Evolutionary conservation across 192 early-diverging fungal genomes (phyloP).

Genomic region (Funneliformis mosseae): DNA sequence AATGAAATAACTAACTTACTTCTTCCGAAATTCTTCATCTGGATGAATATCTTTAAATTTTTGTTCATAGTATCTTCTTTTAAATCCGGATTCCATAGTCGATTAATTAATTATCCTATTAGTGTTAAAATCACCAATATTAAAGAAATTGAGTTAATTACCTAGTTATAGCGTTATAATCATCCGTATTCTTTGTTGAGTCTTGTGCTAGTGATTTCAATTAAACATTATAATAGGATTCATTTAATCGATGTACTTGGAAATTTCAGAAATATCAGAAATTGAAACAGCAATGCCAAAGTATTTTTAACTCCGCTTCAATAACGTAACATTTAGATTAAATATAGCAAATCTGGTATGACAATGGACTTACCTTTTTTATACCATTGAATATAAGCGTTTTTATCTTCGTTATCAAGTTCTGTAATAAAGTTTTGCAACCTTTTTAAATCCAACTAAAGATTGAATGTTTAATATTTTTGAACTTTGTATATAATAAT

Average conservation of each 20-base stretch:
- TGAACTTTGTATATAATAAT: neutral
- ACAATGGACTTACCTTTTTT: constrained; percentile 14
- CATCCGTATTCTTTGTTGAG: constrained; percentile 52
- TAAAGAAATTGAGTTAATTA: neutral
- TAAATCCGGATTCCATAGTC: constrained; percentile 78
- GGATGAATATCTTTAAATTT: constrained; percentile 68
- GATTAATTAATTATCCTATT: constrained; percentile 33
- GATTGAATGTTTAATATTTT: neutral
- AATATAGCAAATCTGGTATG: too few species aligned
- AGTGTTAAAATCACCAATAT: neutral
- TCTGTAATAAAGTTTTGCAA: constrained; percentile 80
- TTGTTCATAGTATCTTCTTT: constrained; percentile 68
- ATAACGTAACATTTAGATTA: constrained; percentile 61
- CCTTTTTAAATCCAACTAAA: constrained; percentile 66
- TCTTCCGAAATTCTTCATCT: constrained; percentile 55
- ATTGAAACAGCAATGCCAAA: constrained; percentile 20
- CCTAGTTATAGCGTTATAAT: constrained; percentile 54
- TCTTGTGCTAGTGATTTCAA: neutral
- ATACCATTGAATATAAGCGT: constrained; percentile 72
- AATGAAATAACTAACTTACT: constrained; percentile 45
- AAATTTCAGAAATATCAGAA: constrained; percentile 34
- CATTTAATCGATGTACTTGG: constrained; percentile 26
- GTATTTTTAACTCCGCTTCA: constrained; percentile 63
- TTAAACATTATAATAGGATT: neutral
- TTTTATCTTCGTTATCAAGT: constrained; percentile 82